phyloP scores from a whole-genome alignment of 2,329 filamentous ascomycete genomes.

The Neoarthrinium moseri region DNA sequence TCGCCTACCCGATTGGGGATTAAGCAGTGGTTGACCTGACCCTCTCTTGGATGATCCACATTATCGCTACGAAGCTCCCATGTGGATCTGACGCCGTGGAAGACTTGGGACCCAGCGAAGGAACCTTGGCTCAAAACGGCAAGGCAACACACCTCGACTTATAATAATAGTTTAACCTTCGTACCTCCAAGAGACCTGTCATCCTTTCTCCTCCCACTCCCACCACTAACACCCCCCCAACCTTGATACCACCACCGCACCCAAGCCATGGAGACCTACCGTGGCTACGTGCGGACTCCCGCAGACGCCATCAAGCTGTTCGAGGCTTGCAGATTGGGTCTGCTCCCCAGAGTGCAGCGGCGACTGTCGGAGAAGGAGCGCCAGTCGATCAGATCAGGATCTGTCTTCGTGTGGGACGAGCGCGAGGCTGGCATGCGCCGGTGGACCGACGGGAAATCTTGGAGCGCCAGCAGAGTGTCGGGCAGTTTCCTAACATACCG shows the following conservation, averaged over 20 bases:
- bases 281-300: conserved; percentile 92
- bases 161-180: conserved; percentile 9
- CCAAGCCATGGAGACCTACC: conserved; percentile 86
- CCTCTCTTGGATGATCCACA: conserved; percentile 24
- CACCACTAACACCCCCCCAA: conserved; percentile 3
- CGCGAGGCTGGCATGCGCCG: conserved; percentile 95
- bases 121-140: conserved; percentile 13
- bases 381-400: conserved; percentile 92
- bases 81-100: conserved; percentile 24
- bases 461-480: conserved; percentile 96
- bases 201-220: conserved; percentile 6
- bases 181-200: conserved; percentile 1
- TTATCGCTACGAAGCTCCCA: conserved; percentile 15
- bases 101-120: conserved; percentile 22
- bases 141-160: conserved; percentile 11
- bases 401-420: conserved; percentile 99
- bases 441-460: conserved; percentile 99
- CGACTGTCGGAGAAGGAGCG: conserved; percentile 95
- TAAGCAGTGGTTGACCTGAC: conserved; percentile 17
- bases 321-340: conserved; percentile 87
- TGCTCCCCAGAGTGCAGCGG: conserved; percentile 88
- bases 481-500: conserved; percentile 97
- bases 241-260: conserved; percentile 14
- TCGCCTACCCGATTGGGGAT: conserved; percentile 8
- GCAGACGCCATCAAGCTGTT: conserved; percentile 98